Evolutionary conservation across 306 rosid species (phyloP).

Genomic region (Gastrolobium bilobum): DNA sequence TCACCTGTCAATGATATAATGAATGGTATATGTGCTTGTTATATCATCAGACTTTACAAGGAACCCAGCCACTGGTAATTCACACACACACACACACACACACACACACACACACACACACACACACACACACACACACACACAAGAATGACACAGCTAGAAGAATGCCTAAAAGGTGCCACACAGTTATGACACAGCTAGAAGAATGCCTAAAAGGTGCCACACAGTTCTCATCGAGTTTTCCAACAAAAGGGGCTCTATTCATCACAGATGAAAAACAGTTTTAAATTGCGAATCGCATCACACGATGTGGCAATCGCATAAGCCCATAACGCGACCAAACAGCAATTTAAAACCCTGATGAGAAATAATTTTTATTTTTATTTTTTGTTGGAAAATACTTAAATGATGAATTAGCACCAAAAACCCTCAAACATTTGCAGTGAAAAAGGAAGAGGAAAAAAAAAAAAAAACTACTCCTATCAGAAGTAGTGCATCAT

Average conservation of each 20-base stretch:
- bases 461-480: neutral
- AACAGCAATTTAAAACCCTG: no score
- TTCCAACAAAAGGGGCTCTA: neutral
- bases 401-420: neutral
- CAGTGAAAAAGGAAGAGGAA: neutral
- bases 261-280: neutral
- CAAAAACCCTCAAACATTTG: neutral
- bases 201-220: neutral
- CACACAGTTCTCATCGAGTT: neutral
- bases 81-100: neutral
- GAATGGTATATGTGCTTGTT: neutral
- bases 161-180: no score
- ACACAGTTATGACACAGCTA: no score
- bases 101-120: no score
- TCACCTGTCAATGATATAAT: constrained; percentile 44
- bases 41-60: neutral
- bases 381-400: neutral
- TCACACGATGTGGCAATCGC: neutral
- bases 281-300: no score
- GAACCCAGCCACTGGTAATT: neutral
- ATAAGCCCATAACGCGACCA: no score
- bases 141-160: no score
- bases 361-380: neutral
- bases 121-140: no score
- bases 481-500: neutral